Percentiles rank a stretch among this genome's conserved stretches.
Evolutionary conservation across 768 basidiomycete genomes (phyloP).

Genomic region (Boletus edulis): DNA sequence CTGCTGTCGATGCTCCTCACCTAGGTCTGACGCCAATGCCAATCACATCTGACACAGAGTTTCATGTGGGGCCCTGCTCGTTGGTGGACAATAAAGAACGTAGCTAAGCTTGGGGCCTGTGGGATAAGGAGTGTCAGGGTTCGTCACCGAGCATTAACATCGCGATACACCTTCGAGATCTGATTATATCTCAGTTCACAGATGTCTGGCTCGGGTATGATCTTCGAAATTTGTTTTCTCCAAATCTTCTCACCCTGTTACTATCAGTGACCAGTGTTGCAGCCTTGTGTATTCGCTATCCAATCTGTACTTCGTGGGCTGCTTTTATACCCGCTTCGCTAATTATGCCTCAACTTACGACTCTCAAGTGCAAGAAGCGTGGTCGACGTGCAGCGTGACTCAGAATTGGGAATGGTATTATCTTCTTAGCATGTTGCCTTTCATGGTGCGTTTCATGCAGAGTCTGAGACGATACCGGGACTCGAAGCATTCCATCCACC

Average conservation of each 20-base stretch:
- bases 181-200: slow-evolving; percentile 50
- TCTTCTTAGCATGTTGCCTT: slow-evolving; percentile 60
- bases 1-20: neutral
- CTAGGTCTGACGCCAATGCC: neutral
- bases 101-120: slow-evolving; percentile 61
- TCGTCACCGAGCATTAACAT: slow-evolving; percentile 2
- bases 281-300: slow-evolving; percentile 74
- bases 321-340: slow-evolving; percentile 51
- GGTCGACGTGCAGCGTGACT: slow-evolving; percentile 38
- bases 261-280: slow-evolving; percentile 72
- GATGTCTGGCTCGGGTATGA: slow-evolving; percentile 89
- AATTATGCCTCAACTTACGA: slow-evolving; percentile 10
- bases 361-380: slow-evolving; percentile 42
- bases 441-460: slow-evolving; percentile 77
- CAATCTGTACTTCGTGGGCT: slow-evolving; percentile 71
- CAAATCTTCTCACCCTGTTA: slow-evolving; percentile 4
- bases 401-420: slow-evolving; percentile 63
- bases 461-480: slow-evolving; percentile 85
- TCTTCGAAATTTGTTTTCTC: neutral
- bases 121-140: slow-evolving; percentile 78
- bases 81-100: slow-evolving; percentile 75
- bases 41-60: slow-evolving; percentile 43
- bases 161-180: neutral
- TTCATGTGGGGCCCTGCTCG: slow-evolving; percentile 37
- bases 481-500: slow-evolving; percentile 66